Conservation (phyloP, 371 early-diverging fungal species). For the Haplosporangium sp. region DNA sequence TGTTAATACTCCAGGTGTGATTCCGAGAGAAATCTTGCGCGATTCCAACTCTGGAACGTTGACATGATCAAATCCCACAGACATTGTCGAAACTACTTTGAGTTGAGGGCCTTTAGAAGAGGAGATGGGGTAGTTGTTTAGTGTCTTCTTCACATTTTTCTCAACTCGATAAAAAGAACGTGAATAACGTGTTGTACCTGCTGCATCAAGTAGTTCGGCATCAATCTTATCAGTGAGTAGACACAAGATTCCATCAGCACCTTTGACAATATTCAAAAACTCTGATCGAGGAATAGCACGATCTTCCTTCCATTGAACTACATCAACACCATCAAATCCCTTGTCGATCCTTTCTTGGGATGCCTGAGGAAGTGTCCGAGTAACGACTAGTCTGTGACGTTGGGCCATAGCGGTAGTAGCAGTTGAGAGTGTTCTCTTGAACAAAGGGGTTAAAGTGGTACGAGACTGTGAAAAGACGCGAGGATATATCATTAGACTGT, state of each 20-base stretch:
- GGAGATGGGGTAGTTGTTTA: neutral
- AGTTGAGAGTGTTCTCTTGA: constrained; percentile 25
- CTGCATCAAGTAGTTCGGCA: constrained; percentile 70
- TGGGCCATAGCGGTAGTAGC: constrained; percentile 34
- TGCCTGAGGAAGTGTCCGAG: constrained; percentile 39
- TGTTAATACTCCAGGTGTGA: constrained; percentile 90
- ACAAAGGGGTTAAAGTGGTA: constrained; percentile 4
- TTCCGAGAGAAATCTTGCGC: constrained; percentile 73
- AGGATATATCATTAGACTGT: constrained; percentile 4
- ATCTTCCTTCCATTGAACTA: constrained; percentile 51
- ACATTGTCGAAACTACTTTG: constrained; percentile 77
- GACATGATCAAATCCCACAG: constrained; percentile 90
- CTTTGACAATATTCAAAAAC: constrained; percentile 52
- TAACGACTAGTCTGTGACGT: constrained; percentile 41
- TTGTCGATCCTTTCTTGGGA: constrained; percentile 38
- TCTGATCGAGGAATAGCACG: constrained; percentile 40
- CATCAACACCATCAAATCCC: constrained; percentile 41
- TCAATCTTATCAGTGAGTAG: constrained; percentile 82
- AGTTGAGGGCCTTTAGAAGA: constrained; percentile 60
- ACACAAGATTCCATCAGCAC: constrained; percentile 74
- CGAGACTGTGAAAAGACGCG: constrained; percentile 16
- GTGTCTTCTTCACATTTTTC: constrained; percentile 27
- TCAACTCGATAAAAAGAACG: neutral
- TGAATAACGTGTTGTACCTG: constrained; percentile 52
- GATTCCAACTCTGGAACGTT: constrained; percentile 63